A percentile compares a stretch with the other conserved stretches of the same genome.
Evolutionary conservation across 805 yeast genomes (phyloP).

Genomic region (Brettanomyces sp.): DNA sequence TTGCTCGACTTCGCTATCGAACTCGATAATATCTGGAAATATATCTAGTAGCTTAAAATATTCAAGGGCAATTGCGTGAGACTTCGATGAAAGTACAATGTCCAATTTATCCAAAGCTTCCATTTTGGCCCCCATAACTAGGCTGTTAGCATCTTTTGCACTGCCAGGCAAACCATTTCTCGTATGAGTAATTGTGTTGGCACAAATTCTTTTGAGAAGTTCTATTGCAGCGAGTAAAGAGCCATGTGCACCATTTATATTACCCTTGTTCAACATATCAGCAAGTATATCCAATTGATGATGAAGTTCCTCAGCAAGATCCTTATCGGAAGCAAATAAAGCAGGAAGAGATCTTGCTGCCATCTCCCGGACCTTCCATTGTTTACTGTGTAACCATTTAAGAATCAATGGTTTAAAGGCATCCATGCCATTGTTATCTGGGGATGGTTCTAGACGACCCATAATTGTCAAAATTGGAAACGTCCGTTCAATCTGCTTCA

Average conservation of each 20-base stretch:
- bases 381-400: constrained; percentile 37
- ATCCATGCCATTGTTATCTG: constrained; percentile 41
- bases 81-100: constrained; percentile 7
- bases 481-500: constrained; percentile 36
- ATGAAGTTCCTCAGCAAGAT: constrained; percentile 19
- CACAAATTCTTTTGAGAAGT: constrained; percentile 11
- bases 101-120: constrained; percentile 12
- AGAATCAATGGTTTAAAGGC: constrained; percentile 43
- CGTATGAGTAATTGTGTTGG: too few relatives aligned
- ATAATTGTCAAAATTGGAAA: constrained; percentile 72
- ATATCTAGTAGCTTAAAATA: constrained; percentile 13
- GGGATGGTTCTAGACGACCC: constrained; percentile 55
- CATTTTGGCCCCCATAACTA: background rate
- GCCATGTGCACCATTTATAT: constrained; percentile 54
- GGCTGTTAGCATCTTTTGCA: too few relatives aligned
- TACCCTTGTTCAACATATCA: background rate
- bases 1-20: constrained; percentile 8
- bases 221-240: constrained; percentile 38
- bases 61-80: constrained; percentile 15
- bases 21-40: background rate
- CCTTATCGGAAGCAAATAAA: constrained; percentile 28
- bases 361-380: constrained; percentile 85
- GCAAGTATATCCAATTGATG: constrained; percentile 5
- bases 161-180: too few relatives aligned
- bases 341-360: constrained; percentile 65